Evolutionary conservation across 768 basidiomycete species (phyloP).

Genomic region (Tylopilus subfusipes): DNA sequence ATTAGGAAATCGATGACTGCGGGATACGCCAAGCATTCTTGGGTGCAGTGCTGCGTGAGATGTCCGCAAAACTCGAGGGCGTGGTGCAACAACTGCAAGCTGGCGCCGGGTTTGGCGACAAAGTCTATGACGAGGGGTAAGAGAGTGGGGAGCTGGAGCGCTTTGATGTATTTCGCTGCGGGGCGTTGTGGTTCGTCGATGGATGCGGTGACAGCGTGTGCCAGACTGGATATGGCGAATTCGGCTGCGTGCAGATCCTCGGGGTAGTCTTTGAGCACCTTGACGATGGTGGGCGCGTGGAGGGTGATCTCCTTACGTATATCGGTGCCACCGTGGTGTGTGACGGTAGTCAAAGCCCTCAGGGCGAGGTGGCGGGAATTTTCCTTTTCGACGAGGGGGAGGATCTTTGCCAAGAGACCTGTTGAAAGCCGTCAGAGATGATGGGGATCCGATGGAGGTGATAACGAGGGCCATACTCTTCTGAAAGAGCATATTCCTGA

Average conservation of each 20-base stretch:
- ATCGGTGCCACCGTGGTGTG: constrained; percentile 55
- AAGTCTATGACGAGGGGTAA: constrained; percentile 42
- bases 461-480: constrained; percentile 39
- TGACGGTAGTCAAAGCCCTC: constrained; percentile 53
- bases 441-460: background rate
- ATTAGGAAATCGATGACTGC: constrained; percentile 49
- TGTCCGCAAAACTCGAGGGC: constrained; percentile 45
- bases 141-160: constrained; percentile 43
- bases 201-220: constrained; percentile 48
- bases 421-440: background rate
- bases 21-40: constrained; percentile 43
- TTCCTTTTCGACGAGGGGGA: constrained; percentile 49
- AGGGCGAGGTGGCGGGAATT: constrained; percentile 51
- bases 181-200: constrained; percentile 38
- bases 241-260: constrained; percentile 51
- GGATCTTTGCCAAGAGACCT: constrained; percentile 58
- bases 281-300: constrained; percentile 39
- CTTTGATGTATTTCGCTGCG: constrained; percentile 36
- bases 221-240: constrained; percentile 47
- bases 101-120: constrained; percentile 42
- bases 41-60: constrained; percentile 42
- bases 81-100: constrained; percentile 47
- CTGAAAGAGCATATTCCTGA: constrained; percentile 56
- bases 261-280: constrained; percentile 46
- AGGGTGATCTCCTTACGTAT: constrained; percentile 50